Conservation (phyloP, 2,329 filamentous ascomycete species). For the Epichloe uncinata region DNA sequence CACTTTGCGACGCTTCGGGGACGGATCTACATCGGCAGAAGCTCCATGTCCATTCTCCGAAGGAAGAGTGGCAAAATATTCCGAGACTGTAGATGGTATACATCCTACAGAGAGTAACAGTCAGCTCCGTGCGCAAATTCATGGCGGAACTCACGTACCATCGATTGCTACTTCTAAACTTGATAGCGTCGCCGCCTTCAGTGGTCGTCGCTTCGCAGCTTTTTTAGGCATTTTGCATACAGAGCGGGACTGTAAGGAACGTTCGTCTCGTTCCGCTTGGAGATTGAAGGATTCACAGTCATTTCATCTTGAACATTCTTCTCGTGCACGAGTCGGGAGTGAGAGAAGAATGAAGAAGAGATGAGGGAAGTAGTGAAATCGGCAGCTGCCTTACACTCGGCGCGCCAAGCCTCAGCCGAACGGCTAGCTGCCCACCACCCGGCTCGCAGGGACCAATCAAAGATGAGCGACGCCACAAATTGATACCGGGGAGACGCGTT, state of each 20-base stretch:
- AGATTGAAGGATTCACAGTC: background rate
- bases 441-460: too few species aligned
- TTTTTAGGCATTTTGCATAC: slow-evolving; percentile 5
- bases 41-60: slow-evolving; percentile 5
- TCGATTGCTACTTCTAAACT: slow-evolving; percentile 11
- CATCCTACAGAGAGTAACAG: slow-evolving; percentile 9
- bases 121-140: background rate
- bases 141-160: slow-evolving; percentile 11
- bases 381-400: background rate
- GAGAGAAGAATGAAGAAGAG: background rate
- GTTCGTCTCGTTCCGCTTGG: background rate
- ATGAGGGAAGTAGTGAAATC: background rate
- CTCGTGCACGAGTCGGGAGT: background rate
- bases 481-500: slow-evolving; percentile 13
- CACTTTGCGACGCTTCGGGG: slow-evolving; percentile 20
- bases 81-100: slow-evolving; percentile 13
- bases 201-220: background rate
- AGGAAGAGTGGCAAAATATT: slow-evolving; percentile 12
- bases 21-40: slow-evolving; percentile 7
- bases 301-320: background rate
- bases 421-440: slow-evolving; percentile 5
- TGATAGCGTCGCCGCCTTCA: background rate
- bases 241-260: background rate
- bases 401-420: slow-evolving; percentile 10
- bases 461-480: too few species aligned